phyloP scores from a whole-genome alignment of 495 filamentous ascomycete species.

The Aspergillus sparsus region DNA sequence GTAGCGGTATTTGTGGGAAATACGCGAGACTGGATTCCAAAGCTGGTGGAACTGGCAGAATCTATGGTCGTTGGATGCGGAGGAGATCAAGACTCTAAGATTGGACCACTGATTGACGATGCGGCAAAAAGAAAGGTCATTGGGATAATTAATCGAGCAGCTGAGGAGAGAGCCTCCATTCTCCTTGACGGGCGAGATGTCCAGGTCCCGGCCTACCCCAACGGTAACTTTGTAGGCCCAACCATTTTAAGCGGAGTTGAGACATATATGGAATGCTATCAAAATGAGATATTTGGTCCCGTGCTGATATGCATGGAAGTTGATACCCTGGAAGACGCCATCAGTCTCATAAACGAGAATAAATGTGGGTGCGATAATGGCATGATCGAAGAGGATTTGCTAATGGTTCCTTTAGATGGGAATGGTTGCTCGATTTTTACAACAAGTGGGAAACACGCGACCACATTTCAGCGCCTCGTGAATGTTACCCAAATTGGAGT shows the following conservation, averaged over 20 bases:
- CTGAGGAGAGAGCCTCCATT: conserved; percentile 24
- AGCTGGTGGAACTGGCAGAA: conserved; percentile 33
- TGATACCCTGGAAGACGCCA: conserved; percentile 31
- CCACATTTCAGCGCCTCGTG: conserved; percentile 29
- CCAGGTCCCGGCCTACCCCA: conserved; percentile 26
- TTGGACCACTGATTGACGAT: conserved; percentile 31
- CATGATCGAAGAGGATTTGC: background rate
- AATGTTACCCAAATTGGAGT: conserved; percentile 36
- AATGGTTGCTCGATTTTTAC: conserved; percentile 35
- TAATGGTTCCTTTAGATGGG: conserved; percentile 24
- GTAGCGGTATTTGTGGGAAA: conserved; percentile 35
- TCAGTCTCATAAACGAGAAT: conserved; percentile 34
- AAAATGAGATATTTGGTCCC: conserved; percentile 35
- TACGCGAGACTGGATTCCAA: conserved; percentile 24
- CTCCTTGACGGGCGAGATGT: conserved; percentile 30
- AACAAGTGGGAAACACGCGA: conserved; percentile 30
- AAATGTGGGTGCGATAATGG: conserved; percentile 23
- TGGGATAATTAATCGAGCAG: conserved; percentile 34
- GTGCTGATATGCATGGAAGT: conserved; percentile 36
- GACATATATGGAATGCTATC: conserved; percentile 36
- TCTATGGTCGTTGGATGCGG: conserved; percentile 31
- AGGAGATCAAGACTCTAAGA: conserved; percentile 26
- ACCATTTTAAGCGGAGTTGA: conserved; percentile 32
- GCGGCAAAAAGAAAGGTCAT: conserved; percentile 20
- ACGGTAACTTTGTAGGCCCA: conserved; percentile 35